These are phyloP conservation scores for Sparassis latifolia DNA, from an alignment of 1,284 basidiomycete genomes.

Conservation along the genomic window DNA sequence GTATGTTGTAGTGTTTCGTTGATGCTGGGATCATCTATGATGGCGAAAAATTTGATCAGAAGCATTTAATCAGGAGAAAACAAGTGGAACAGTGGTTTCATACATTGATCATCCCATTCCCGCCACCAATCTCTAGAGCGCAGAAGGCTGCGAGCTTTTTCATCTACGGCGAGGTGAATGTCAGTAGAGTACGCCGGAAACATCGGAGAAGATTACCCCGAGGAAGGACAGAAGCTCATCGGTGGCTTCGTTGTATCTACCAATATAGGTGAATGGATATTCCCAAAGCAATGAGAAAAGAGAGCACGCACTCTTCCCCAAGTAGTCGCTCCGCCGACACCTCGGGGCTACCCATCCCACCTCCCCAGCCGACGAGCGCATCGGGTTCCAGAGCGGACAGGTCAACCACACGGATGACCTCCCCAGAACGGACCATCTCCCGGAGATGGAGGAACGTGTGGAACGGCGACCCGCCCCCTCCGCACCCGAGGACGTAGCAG, in stretches of 20 bases:
- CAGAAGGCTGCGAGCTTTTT: not conserved
- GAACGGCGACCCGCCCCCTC: not conserved
- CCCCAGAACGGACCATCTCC: not conserved
- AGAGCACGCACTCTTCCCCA: not conserved
- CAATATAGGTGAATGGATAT: not conserved
- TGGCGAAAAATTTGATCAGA: not conserved
- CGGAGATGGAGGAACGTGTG: not conserved
- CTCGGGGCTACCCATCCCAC: not conserved
- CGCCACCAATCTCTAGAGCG: not conserved
- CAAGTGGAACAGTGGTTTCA: too few species aligned
- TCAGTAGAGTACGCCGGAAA: too few species aligned
- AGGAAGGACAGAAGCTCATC: not conserved
- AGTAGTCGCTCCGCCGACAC: not conserved
- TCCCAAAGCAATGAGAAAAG: not conserved
- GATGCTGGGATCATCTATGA: not conserved
- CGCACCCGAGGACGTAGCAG: not conserved
- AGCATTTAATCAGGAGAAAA: too few species aligned
- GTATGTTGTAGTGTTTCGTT: not conserved
- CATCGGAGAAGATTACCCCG: too few species aligned
- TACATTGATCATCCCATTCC: not conserved
- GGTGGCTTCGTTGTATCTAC: not conserved
- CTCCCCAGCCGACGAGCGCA: not conserved
- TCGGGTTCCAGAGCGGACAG: not conserved
- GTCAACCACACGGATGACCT: not conserved
- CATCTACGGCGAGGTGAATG: not conserved